These are phyloP conservation scores for Byssochlamys sp. DNA, from an alignment of 2,329 filamentous ascomycete species.

Conservation along the genomic window DNA sequence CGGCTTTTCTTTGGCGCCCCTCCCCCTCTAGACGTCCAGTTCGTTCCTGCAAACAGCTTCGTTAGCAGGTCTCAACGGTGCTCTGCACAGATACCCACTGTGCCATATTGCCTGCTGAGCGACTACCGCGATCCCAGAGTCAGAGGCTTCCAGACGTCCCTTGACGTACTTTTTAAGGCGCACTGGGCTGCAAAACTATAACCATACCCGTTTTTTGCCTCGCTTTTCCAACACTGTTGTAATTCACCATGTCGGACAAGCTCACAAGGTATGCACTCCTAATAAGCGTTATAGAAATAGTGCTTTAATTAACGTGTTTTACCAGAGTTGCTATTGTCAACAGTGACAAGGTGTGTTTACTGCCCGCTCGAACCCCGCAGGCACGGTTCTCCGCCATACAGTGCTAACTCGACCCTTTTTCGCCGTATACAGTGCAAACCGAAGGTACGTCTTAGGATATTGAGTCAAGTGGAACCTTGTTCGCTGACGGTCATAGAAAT, in stretches of 20 bases:
- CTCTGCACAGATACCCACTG: slow-evolving; percentile 7
- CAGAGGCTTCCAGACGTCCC: neutral
- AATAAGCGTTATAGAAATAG: neutral
- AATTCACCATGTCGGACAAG: slow-evolving; percentile 71
- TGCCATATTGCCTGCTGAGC: neutral
- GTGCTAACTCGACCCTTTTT: slow-evolving; percentile 31
- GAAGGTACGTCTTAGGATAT: slow-evolving; percentile 49
- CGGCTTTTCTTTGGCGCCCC: slow-evolving; percentile 18
- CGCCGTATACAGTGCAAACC: slow-evolving; percentile 62
- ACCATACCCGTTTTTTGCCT: neutral
- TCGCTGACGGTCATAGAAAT: slow-evolving; percentile 58
- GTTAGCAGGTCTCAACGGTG: neutral
- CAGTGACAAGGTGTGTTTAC: slow-evolving; percentile 70
- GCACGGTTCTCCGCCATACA: slow-evolving; percentile 13
- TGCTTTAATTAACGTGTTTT: slow-evolving; percentile 10
- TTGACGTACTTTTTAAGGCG: neutral
- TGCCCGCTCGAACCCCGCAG: slow-evolving; percentile 23
- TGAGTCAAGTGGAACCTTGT: neutral
- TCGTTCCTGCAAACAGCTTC: neutral
- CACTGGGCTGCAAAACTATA: neutral
- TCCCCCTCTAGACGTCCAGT: slow-evolving; percentile 8
- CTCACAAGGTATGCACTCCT: slow-evolving; percentile 68
- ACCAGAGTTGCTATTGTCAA: slow-evolving; percentile 95
- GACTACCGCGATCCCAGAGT: neutral
- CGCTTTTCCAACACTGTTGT: slow-evolving; percentile 8